A percentile compares a stretch with the other conserved stretches of the same genome.
Conservation (phyloP, 148 eudicot species). For the Spergularia bocconei region DNA sequence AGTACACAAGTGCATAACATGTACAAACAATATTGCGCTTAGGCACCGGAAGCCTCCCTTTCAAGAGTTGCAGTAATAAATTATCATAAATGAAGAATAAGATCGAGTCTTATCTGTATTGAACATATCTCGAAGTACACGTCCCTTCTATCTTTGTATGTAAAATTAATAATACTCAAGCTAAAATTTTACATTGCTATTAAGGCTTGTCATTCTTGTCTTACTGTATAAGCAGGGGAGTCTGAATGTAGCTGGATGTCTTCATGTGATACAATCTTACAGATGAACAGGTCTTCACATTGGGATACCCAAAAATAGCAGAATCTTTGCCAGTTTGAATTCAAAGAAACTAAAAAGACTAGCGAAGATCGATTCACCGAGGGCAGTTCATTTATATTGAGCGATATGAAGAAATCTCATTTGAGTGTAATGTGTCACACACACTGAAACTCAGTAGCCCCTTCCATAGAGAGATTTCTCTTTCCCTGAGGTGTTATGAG, state of each 20-base stretch:
- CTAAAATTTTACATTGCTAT: slow-evolving; percentile 11
- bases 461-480: slow-evolving; percentile 48
- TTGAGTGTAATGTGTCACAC: slow-evolving; percentile 31
- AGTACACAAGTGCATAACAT: neutral
- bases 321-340: neutral
- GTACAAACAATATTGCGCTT: too few relatives aligned
- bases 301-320: neutral
- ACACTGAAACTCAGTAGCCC: slow-evolving; percentile 39
- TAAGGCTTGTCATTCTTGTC: neutral
- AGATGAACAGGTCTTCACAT: neutral
- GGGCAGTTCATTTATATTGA: neutral
- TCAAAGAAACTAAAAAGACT: slow-evolving; percentile 1
- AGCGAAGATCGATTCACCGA: slow-evolving; percentile 7
- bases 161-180: neutral
- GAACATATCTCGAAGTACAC: neutral
- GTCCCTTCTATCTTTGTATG: slow-evolving; percentile 14
- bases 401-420: neutral
- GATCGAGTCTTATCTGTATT: too few relatives aligned
- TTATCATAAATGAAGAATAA: too few relatives aligned
- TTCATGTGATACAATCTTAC: neutral
- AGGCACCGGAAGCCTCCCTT: too few relatives aligned
- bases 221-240: neutral
- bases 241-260: neutral
- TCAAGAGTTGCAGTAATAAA: too few relatives aligned
- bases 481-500: slow-evolving; percentile 57